Conservation (phyloP, 257 asterid genomes). For the Salvia miltiorrhiza region DNA sequence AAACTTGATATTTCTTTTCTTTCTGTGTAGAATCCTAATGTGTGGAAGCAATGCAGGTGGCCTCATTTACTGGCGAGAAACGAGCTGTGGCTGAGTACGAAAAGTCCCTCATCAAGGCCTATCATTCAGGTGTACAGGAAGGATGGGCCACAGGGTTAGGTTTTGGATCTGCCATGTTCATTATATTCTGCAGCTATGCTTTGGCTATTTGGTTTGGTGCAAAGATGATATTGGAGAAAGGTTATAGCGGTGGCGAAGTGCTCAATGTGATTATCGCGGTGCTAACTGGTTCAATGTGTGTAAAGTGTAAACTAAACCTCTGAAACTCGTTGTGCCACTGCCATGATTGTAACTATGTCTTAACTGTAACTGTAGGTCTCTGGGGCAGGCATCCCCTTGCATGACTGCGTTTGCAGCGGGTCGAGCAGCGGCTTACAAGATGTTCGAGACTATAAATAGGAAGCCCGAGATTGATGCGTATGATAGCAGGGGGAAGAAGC, state of each 20-base stretch:
- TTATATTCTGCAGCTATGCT: conserved; percentile 57
- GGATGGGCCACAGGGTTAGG: conserved; percentile 64
- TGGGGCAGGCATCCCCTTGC: conserved; percentile 73
- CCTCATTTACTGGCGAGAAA: conserved; percentile 73
- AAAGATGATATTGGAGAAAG: conserved; percentile 63
- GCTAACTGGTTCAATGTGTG: conserved; percentile 63
- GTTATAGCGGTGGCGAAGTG: conserved; percentile 67
- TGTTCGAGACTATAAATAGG: conserved; percentile 61
- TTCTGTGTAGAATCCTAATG: not conserved
- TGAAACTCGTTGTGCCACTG: too few species aligned
- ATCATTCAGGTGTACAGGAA: conserved; percentile 48
- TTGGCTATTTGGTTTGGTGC: conserved; percentile 71
- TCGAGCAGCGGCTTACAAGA: conserved; percentile 69
- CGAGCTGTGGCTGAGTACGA: conserved; percentile 52
- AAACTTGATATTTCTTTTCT: too few species aligned
- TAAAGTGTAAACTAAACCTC: too few species aligned
- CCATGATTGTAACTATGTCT: too few species aligned
- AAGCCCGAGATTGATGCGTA: conserved; percentile 58
- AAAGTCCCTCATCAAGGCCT: conserved; percentile 50
- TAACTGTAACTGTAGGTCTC: too few species aligned
- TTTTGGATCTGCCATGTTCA: conserved; percentile 45
- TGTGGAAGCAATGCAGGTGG: conserved; percentile 40
- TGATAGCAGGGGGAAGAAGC: conserved; percentile 38
- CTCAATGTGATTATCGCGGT: conserved; percentile 56
- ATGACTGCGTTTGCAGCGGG: conserved; percentile 68